A percentile compares a stretch with the other conserved stretches of the same genome.
phyloP scores from a whole-genome alignment of 257 asterid species.

The Lycium barbarum region DNA sequence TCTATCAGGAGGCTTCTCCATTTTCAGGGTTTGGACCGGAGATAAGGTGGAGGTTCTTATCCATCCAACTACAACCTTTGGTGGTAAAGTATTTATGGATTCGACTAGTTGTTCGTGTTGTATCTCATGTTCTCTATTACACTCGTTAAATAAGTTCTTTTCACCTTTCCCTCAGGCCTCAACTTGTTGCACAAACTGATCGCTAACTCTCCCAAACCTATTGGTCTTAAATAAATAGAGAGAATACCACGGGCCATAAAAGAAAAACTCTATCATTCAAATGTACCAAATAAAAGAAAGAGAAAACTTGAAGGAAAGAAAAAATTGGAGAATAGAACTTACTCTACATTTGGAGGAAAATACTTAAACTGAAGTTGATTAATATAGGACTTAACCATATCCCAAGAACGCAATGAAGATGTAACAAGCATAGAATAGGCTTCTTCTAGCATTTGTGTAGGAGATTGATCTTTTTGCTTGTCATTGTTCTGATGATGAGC shows the following conservation, averaged over 20 bases:
- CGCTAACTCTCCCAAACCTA: not conserved
- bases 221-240: not conserved
- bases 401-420: slow-evolving; percentile 31
- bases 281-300: not conserved
- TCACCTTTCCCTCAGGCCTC: not conserved
- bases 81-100: not conserved
- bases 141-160: not conserved
- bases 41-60: not conserved
- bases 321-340: slow-evolving; percentile 2
- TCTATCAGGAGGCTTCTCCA: not conserved
- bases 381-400: slow-evolving; percentile 31
- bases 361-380: slow-evolving; percentile 28
- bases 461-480: slow-evolving; percentile 4
- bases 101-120: not conserved
- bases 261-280: not conserved
- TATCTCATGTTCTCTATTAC: not conserved
- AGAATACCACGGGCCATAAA: not conserved
- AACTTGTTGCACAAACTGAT: not conserved
- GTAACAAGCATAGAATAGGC: slow-evolving; percentile 23
- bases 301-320: not conserved
- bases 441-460: slow-evolving; percentile 27
- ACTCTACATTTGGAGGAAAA: slow-evolving; percentile 44
- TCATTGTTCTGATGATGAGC: not conserved
- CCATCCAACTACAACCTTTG: not conserved
- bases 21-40: not conserved